phyloP scores from a whole-genome alignment of 2,329 filamentous ascomycete species.

The Pestalotiopsis sp. region DNA sequence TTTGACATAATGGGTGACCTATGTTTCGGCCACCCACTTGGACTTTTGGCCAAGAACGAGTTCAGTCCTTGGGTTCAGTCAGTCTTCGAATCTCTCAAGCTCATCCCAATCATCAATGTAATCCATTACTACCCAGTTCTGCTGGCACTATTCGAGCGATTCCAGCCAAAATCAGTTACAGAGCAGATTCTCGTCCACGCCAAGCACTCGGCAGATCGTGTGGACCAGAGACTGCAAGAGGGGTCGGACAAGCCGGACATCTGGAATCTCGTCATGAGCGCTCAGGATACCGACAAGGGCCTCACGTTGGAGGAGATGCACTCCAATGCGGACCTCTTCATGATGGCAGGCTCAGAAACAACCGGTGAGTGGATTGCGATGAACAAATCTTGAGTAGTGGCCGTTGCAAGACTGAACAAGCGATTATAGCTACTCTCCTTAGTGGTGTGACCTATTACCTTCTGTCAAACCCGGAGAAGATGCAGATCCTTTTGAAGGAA shows the following conservation, averaged over 20 bases:
- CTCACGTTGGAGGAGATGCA: constrained; percentile 20
- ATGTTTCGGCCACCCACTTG: constrained; percentile 22
- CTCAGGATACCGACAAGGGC: constrained; percentile 16
- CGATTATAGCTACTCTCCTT: constrained; percentile 36
- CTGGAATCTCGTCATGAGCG: constrained; percentile 23
- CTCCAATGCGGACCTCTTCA: constrained; percentile 17
- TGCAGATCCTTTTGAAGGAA: constrained; percentile 25
- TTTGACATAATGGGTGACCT: constrained; percentile 27
- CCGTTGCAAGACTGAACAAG: background rate
- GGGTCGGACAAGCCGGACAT: constrained; percentile 23
- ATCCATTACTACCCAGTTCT: constrained; percentile 23
- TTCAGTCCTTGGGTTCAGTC: constrained; percentile 24
- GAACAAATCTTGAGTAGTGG: constrained; percentile 15
- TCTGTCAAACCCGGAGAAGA: constrained; percentile 22
- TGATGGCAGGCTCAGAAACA: constrained; percentile 17
- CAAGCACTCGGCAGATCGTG: constrained; percentile 25
- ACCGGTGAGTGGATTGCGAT: constrained; percentile 11
- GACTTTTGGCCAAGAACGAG: constrained; percentile 19
- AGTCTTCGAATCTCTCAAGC: constrained; percentile 25
- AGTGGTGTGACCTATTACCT: constrained; percentile 29
- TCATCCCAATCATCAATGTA: constrained; percentile 19
- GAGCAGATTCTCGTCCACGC: constrained; percentile 18
- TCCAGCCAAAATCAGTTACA: constrained; percentile 23
- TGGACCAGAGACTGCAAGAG: constrained; percentile 24
- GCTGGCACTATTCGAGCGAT: constrained; percentile 17